phyloP scores from a whole-genome alignment of 2,329 filamentous ascomycete genomes.

The Xylaria sp. region DNA sequence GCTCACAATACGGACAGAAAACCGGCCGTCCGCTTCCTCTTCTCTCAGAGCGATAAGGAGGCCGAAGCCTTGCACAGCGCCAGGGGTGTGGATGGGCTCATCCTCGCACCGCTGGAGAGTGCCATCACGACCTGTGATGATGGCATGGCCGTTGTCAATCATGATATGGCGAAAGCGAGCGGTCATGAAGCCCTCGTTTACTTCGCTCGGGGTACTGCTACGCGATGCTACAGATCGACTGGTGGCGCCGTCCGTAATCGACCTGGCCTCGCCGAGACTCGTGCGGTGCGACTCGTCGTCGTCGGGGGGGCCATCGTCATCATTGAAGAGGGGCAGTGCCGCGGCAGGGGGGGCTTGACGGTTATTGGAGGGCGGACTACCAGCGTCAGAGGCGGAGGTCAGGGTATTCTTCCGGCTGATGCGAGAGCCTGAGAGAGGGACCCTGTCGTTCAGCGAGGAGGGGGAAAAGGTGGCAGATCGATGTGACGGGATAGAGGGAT shows the following conservation, averaged over 20 bases:
- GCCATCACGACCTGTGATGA: conserved; percentile 82
- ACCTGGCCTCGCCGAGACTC: conserved; percentile 31
- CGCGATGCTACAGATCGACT: conserved; percentile 31
- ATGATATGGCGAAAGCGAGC: conserved; percentile 81
- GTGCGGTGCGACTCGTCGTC: conserved; percentile 39
- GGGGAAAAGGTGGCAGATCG: conserved; percentile 39
- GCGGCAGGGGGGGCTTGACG: conserved; percentile 26
- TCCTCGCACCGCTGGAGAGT: conserved; percentile 86
- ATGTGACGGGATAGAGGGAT: conserved; percentile 36
- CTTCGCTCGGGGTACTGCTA: conserved; percentile 32
- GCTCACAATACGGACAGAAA: conserved; percentile 79
- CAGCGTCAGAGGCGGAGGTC: conserved; percentile 22
- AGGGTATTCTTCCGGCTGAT: conserved; percentile 35
- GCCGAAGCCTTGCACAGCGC: conserved; percentile 84
- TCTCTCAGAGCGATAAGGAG: conserved; percentile 79
- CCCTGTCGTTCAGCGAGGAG: conserved; percentile 32
- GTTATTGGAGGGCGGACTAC: conserved; percentile 33
- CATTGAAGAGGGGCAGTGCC: conserved; percentile 41
- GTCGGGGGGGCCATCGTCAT: conserved; percentile 46
- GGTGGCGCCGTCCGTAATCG: conserved; percentile 14
- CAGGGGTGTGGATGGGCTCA: conserved; percentile 89
- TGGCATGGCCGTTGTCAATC: conserved; percentile 81
- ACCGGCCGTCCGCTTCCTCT: conserved; percentile 72
- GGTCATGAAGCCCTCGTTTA: conserved; percentile 66
- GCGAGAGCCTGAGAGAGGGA: conserved; percentile 8